Conservation (phyloP, 352 stramenopile species). For the Blastocystis sp. region DNA sequence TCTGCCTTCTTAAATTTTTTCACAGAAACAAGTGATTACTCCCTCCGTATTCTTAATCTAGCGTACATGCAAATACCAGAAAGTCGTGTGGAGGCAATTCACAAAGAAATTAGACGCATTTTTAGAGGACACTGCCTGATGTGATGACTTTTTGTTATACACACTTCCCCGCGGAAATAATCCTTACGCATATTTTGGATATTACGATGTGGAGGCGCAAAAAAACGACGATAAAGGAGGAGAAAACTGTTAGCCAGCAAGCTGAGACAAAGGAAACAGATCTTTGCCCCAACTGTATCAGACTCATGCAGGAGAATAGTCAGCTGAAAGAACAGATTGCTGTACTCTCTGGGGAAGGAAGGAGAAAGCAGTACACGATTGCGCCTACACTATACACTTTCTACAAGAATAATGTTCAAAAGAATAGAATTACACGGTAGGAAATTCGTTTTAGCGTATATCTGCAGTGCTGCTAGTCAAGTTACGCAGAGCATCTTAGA, state of each 20-base stretch:
- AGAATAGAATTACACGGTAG: conserved; percentile 61
- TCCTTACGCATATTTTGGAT: not conserved
- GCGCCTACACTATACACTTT: conserved; percentile 59
- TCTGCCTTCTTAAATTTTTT: not conserved
- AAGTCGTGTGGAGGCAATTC: not conserved
- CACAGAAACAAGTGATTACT: not conserved
- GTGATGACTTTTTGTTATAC: not conserved
- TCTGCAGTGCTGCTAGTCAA: conserved; percentile 36
- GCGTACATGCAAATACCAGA: not conserved
- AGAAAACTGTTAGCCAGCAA: not conserved
- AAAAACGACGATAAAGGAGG: not conserved
- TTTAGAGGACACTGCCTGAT: conserved; percentile 21
- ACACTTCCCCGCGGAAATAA: not conserved
- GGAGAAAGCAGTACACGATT: conserved; percentile 59
- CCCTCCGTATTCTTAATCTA: not conserved
- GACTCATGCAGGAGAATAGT: conserved; percentile 50
- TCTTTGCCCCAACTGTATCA: conserved; percentile 44
- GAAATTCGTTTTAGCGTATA: not conserved
- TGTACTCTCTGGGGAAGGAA: not conserved
- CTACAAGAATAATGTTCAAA: conserved; percentile 61
- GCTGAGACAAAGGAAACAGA: not conserved
- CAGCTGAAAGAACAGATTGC: conserved; percentile 52
- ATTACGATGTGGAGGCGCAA: not conserved
- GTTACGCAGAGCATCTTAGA: conserved; percentile 42
- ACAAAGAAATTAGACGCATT: not conserved